Percentiles rank a stretch among this genome's conserved stretches.
These are phyloP conservation scores for Leptomonas pyrrhocoris DNA, from an alignment of 208 protist species.

Conservation along the genomic window DNA sequence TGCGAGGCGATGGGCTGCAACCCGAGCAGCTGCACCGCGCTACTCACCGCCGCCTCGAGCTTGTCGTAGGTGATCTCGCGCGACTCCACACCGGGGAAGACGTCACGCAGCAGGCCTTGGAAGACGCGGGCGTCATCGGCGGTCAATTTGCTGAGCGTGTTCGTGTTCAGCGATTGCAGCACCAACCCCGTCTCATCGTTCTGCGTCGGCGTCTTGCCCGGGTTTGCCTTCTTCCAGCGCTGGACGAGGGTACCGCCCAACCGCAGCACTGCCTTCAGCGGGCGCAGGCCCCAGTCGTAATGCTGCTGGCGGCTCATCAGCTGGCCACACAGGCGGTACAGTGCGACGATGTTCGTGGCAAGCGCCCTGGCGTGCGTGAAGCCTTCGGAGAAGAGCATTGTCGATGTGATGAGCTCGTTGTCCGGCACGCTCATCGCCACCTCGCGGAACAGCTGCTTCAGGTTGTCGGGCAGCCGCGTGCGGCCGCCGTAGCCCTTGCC, in stretches of 20 bases:
- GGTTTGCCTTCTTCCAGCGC: constrained; percentile 69
- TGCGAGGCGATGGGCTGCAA: constrained; percentile 76
- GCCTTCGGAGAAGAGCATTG: constrained; percentile 91
- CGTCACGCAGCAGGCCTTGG: constrained; percentile 88
- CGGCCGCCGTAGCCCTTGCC: constrained; percentile 97
- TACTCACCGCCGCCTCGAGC: constrained; percentile 81
- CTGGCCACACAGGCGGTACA: constrained; percentile 95
- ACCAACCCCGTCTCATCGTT: constrained; percentile 91
- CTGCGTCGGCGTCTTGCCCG: constrained; percentile 73
- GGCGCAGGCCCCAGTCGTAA: constrained; percentile 98
- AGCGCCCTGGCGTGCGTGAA: constrained; percentile 87
- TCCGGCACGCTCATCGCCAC: constrained; percentile 98
- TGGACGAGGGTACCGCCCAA: constrained; percentile 90
- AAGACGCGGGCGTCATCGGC: constrained; percentile 97
- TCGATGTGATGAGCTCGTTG: constrained; percentile 95
- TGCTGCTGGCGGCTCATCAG: constrained; percentile 97
- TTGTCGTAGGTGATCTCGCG: constrained; percentile 81
- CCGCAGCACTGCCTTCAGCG: constrained; percentile 96
- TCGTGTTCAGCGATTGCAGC: constrained; percentile 95
- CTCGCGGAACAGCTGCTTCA: constrained; percentile 98
- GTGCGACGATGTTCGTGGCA: constrained; percentile 89
- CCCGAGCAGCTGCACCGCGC: constrained; percentile 59
- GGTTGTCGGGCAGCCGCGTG: constrained; percentile 98
- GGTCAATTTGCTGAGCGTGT: constrained; percentile 98
- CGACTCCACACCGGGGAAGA: constrained; percentile 80